Evolutionary conservation across 352 stramenopile genomes (phyloP), one percentile per base, ranked within the genome.

Genomic region (Globisporangium viniferum): DNA sequence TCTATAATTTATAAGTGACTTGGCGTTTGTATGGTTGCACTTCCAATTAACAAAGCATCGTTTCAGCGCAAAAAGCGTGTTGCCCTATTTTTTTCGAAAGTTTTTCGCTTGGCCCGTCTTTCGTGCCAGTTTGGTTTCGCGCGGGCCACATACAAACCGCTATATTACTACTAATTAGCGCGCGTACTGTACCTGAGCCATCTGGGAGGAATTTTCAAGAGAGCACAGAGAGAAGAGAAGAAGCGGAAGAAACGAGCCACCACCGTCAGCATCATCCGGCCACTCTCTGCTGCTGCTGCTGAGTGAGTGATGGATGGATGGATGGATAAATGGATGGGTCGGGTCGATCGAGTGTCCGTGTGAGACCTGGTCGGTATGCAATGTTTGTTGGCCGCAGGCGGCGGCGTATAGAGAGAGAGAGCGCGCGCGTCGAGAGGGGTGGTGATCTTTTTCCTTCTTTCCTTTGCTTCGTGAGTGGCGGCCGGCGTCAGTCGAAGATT

Each of bases 401-500:
- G 8, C 31, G 33, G 56, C 15, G 56, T 48, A 61, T 61, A 61
- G 56, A 48, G 56, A 48, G 55, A 20, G 24, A 24, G 24, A 24
- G 24, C 24, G 24, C 24, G 24, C 24, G 18, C 18, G 55, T 8
- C 33, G 24, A 54, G 35, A 6, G 48, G 7, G 35, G 5, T 3
- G 31, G 3, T 33, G 57, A 60, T 54, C 51, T 66, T 71, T 22
- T 20, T 39, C 8, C 48, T 18, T 36, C 9, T 18, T n/a, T 51
- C 5, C 14, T 49, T 59, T 24, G 4, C 12, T 35, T 44, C 5
- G 49, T 10, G 12, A 51, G 22, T 12, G 22, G 12, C 5, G 46
- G 27, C 12, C 67, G 68, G 68, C 73, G 69, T 78, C 80, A 88
- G 76, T 88, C 81, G 76, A 84, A 81, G 70, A 88, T 88, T 78